Evolutionary conservation across 2,329 filamentous ascomycete genomes (phyloP).

Genomic region (Chalaropsis ovoidea): DNA sequence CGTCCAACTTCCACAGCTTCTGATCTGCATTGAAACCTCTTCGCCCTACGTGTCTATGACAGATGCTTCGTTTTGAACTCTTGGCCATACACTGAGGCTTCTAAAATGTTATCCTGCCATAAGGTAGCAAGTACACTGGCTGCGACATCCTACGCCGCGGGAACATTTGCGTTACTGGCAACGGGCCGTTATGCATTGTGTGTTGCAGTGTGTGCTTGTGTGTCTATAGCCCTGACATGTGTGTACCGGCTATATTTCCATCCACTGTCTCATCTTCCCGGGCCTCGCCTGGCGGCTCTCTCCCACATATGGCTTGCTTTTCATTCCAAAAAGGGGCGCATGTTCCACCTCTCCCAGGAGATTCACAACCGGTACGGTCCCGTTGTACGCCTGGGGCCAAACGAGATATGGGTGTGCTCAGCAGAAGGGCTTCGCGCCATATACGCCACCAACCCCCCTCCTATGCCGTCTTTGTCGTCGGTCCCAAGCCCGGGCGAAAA

Average conservation of each 20-base stretch:
- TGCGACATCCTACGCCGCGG: not conserved
- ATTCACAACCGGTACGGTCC: conserved; percentile 42
- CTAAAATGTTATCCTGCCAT: not conserved
- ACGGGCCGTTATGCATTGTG: not conserved
- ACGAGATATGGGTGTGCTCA: conserved; percentile 45
- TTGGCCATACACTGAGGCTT: not conserved
- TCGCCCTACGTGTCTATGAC: not conserved
- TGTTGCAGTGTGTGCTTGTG: not conserved
- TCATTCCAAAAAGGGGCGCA: conserved; percentile 38
- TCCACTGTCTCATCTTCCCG: conserved; percentile 38
- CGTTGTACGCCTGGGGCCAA: conserved; percentile 43
- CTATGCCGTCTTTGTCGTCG: not conserved
- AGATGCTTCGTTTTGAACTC: not conserved
- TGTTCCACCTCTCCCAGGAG: conserved; percentile 35
- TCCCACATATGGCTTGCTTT: conserved; percentile 42
- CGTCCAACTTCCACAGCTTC: too few relatives aligned
- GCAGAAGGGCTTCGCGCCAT: conserved; percentile 40
- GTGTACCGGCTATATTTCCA: conserved; percentile 38
- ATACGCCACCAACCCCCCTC: conserved; percentile 32
- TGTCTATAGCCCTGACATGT: not conserved
- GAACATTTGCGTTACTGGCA: not conserved
- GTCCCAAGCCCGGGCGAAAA: not conserved
- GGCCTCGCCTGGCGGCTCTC: conserved; percentile 39
- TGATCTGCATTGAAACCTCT: not conserved
- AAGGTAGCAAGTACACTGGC: not conserved